Conservation (phyloP, 352 stramenopile genomes). For the Pythium vanterpoolii region DNA sequence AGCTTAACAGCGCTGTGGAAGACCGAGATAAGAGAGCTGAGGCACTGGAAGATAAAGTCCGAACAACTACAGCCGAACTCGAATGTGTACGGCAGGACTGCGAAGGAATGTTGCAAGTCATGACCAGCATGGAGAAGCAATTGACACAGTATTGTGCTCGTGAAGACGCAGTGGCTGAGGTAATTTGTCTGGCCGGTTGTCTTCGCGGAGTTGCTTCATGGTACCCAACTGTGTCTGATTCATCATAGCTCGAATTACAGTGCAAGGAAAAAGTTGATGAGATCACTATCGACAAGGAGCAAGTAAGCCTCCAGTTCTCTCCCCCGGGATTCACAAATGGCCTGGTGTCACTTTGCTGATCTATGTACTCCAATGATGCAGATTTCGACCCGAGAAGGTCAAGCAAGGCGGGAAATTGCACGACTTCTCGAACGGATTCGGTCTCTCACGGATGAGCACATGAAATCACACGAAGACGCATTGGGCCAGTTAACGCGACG, state of each 20-base stretch:
- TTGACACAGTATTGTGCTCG: slow-evolving; percentile 69
- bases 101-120: slow-evolving; percentile 80
- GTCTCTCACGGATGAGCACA: slow-evolving; percentile 41
- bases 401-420: slow-evolving; percentile 66
- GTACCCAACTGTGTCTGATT: neutral
- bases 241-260: slow-evolving; percentile 54
- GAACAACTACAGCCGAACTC: slow-evolving; percentile 40
- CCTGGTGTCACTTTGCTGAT: neutral
- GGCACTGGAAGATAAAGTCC: slow-evolving; percentile 45
- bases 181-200: slow-evolving; percentile 10
- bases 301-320: slow-evolving; percentile 28
- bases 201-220: neutral
- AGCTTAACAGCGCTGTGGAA: slow-evolving; percentile 58
- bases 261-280: slow-evolving; percentile 72
- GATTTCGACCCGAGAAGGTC: slow-evolving; percentile 56
- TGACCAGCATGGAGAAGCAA: slow-evolving; percentile 83
- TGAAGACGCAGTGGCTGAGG: slow-evolving; percentile 72
- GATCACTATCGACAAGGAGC: slow-evolving; percentile 70
- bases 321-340: neutral
- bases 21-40: slow-evolving; percentile 51
- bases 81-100: slow-evolving; percentile 72
- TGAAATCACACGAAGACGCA: slow-evolving; percentile 49
- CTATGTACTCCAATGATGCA: slow-evolving; percentile 11
- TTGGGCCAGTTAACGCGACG: slow-evolving; percentile 28
- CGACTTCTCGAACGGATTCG: slow-evolving; percentile 56